Conservation (phyloP, 73 alveolate species). For the Paramecium sonneborni region DNA sequence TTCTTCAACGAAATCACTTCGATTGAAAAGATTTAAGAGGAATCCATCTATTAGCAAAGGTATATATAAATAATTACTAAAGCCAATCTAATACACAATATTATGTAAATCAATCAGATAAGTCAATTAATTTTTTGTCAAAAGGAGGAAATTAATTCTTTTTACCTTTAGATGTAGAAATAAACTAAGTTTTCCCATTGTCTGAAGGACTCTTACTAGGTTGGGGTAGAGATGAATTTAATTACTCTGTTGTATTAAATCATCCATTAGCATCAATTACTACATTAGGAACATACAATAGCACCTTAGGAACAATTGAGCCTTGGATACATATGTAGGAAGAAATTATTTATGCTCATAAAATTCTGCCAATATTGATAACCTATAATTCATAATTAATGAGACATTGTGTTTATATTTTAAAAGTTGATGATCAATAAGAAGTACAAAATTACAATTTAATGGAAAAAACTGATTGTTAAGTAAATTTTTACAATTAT, state of each 20-base stretch:
- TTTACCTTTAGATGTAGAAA: slow-evolving; percentile 32
- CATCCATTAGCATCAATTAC: slow-evolving; percentile 25
- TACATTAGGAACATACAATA: slow-evolving; percentile 24
- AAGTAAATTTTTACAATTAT: not conserved
- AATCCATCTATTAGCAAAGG: not conserved
- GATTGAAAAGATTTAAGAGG: not conserved
- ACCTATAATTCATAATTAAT: slow-evolving; percentile 21
- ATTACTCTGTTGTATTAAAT: slow-evolving; percentile 31
- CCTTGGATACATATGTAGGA: slow-evolving; percentile 38
- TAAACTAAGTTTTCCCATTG: not conserved
- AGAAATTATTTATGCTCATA: slow-evolving; percentile 25
- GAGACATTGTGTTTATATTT: slow-evolving; percentile 54
- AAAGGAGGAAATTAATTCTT: slow-evolving; percentile 49
- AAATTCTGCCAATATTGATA: slow-evolving; percentile 3
- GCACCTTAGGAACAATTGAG: slow-evolving; percentile 3
- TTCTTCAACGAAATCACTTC: not conserved
- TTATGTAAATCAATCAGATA: not conserved
- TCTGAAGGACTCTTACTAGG: slow-evolving; percentile 41
- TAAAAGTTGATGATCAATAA: not conserved
- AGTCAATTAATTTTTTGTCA: not conserved
- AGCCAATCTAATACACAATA: slow-evolving; percentile 19
- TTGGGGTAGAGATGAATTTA: slow-evolving; percentile 57
- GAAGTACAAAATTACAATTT: not conserved
- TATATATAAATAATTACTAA: not conserved
- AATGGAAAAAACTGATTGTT: not conserved